A percentile compares a stretch with the other conserved stretches of the same genome.
phyloP scores from a whole-genome alignment of 768 basidiomycete species.

The Infundibulicybe gibba region DNA sequence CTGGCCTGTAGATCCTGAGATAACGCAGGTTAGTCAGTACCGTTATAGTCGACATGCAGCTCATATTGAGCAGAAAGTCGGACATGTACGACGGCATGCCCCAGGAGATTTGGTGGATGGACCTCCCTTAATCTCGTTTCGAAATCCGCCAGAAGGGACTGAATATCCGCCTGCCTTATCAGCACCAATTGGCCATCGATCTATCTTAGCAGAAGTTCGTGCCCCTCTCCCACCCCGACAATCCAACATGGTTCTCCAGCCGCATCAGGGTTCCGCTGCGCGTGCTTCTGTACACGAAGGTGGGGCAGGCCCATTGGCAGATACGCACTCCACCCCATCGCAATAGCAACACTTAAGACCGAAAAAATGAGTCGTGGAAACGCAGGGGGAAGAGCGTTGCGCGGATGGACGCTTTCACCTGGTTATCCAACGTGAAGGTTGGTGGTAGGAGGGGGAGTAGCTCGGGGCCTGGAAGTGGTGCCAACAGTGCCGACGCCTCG shows the following conservation, averaged over 20 bases:
- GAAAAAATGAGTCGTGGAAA: constrained; percentile 49
- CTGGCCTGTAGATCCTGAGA: constrained; percentile 78
- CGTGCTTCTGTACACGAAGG: constrained; percentile 8
- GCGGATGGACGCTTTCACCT: constrained; percentile 63
- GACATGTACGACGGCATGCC: constrained; percentile 24
- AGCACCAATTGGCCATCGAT: constrained; percentile 62
- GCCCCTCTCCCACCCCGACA: constrained; percentile 36
- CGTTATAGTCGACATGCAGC: background rate
- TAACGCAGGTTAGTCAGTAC: constrained; percentile 51
- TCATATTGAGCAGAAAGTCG: constrained; percentile 41
- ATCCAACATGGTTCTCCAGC: constrained; percentile 30
- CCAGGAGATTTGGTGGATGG: background rate
- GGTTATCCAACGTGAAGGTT: constrained; percentile 75
- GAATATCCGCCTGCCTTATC: constrained; percentile 47
- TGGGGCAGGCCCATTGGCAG: background rate
- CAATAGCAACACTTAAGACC: constrained; percentile 13
- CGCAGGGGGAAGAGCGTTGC: constrained; percentile 46
- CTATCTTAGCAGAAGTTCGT: constrained; percentile 69
- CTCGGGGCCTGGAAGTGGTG: constrained; percentile 47
- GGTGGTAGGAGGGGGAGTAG: constrained; percentile 45
- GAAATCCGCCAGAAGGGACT: constrained; percentile 44
- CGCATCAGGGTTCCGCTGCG: constrained; percentile 16
- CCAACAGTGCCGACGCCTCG: constrained; percentile 42
- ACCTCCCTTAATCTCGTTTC: constrained; percentile 39
- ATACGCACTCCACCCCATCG: constrained; percentile 4